These are phyloP conservation scores for Neurospora sp. DNA, from an alignment of 495 filamentous ascomycete species.

Conservation along the genomic window DNA sequence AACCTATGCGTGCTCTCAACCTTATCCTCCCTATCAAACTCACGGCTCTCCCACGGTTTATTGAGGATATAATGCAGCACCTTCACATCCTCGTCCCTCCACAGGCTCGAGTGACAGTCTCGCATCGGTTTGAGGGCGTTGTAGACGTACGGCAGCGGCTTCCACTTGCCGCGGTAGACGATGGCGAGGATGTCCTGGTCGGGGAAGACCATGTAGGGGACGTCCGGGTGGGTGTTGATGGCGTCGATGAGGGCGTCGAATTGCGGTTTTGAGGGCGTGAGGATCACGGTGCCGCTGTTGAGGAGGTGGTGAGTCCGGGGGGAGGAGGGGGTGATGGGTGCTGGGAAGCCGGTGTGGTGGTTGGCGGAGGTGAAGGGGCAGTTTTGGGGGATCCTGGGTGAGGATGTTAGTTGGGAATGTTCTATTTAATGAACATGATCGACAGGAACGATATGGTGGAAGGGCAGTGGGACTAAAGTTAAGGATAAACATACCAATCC, in stretches of 20 bases:
- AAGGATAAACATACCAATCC: slow-evolving; percentile 13
- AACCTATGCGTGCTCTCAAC: slow-evolving; percentile 29
- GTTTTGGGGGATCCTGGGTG: slow-evolving; percentile 23
- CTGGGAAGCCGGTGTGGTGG: slow-evolving; percentile 25
- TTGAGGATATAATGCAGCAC: slow-evolving; percentile 30
- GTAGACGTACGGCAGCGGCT: slow-evolving; percentile 27
- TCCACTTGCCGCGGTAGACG: slow-evolving; percentile 28
- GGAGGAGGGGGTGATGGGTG: slow-evolving; percentile 19
- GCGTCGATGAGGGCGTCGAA: slow-evolving; percentile 25
- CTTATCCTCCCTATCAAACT: slow-evolving; percentile 17
- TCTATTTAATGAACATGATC: background rate
- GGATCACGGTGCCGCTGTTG: slow-evolving; percentile 30
- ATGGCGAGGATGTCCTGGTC: slow-evolving; percentile 32
- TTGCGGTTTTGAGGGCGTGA: slow-evolving; percentile 22
- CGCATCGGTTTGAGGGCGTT: slow-evolving; percentile 33
- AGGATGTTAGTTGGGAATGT: background rate
- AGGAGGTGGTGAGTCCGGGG: slow-evolving; percentile 31
- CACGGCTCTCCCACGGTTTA: slow-evolving; percentile 30
- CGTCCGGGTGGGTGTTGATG: slow-evolving; percentile 33
- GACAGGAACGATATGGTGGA: background rate
- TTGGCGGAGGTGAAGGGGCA: slow-evolving; percentile 30
- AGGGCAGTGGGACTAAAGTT: no score
- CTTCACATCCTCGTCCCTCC: slow-evolving; percentile 27
- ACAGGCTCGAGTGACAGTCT: slow-evolving; percentile 20
- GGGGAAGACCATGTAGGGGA: slow-evolving; percentile 31